These are phyloP conservation scores for Huntiella abstrusa DNA, from an alignment of 2,329 filamentous ascomycete genomes.

Conservation along the genomic window DNA sequence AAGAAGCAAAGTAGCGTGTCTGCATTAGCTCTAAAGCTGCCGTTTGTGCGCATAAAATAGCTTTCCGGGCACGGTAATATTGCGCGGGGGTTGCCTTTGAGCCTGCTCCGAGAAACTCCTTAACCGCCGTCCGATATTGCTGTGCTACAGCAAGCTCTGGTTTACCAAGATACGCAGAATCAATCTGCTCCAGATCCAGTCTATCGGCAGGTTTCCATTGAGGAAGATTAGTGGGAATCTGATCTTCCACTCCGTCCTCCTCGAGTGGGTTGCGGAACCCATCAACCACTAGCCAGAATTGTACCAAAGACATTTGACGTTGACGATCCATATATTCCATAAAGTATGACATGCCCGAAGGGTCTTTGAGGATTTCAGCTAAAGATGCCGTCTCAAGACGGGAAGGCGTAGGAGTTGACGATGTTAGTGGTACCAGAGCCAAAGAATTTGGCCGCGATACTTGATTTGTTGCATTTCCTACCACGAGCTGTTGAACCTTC, in stretches of 20 bases:
- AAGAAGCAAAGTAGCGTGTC: slow-evolving; percentile 58
- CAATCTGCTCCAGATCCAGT: slow-evolving; percentile 74
- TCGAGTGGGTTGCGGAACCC: slow-evolving; percentile 89
- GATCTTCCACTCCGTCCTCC: slow-evolving; percentile 42
- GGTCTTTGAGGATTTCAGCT: slow-evolving; percentile 71
- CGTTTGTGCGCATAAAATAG: slow-evolving; percentile 67
- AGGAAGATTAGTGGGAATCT: slow-evolving; percentile 39
- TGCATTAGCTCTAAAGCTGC: slow-evolving; percentile 71
- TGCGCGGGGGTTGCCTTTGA: slow-evolving; percentile 58
- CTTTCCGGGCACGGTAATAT: slow-evolving; percentile 64
- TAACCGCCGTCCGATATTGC: slow-evolving; percentile 49
- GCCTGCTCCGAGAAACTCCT: slow-evolving; percentile 61
- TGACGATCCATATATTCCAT: slow-evolving; percentile 99
- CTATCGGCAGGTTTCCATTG: slow-evolving; percentile 73
- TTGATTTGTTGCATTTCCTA: slow-evolving; percentile 38
- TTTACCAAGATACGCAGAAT: slow-evolving; percentile 71
- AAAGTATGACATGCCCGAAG: slow-evolving; percentile 86
- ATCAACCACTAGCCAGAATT: slow-evolving; percentile 97
- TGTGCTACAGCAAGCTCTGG: slow-evolving; percentile 63
- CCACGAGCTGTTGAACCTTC: slow-evolving; percentile 53
- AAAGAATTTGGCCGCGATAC: slow-evolving; percentile 18
- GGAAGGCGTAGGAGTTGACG: slow-evolving; percentile 27
- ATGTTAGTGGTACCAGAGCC: slow-evolving; percentile 7
- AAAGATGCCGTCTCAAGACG: slow-evolving; percentile 57
- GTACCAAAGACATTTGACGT: slow-evolving; percentile 68